A percentile compares a stretch with the other conserved stretches of the same genome.
Conservation (phyloP, 129 eudicot species). For the Flaveria robusta region DNA sequence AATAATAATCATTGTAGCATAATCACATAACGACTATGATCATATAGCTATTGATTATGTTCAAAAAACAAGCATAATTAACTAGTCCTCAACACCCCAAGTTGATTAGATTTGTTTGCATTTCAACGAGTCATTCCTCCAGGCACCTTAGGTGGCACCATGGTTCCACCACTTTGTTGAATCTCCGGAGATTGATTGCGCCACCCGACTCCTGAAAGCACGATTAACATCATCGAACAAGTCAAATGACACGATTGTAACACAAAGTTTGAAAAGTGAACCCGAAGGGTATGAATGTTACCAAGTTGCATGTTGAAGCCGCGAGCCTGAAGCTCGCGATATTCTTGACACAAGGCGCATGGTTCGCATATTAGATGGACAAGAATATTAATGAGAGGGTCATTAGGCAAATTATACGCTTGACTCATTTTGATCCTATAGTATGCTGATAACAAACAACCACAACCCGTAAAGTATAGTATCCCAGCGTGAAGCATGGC, state of each 20-base stretch:
- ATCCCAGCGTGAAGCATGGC: constrained; percentile 21
- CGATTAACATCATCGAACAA: neutral
- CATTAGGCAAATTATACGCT: constrained; percentile 30
- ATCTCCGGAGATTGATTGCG: constrained; percentile 32
- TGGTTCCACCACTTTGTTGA: constrained; percentile 35
- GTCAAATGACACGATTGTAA: neutral
- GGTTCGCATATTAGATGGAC: constrained; percentile 41
- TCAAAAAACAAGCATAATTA: constrained; percentile 34
- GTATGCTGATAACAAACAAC: constrained; percentile 37
- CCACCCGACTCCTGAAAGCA: constrained; percentile 37
- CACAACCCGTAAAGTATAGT: constrained; percentile 33
- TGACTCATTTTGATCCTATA: constrained; percentile 39
- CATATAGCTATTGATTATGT: constrained; percentile 17
- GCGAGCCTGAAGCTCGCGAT: constrained; percentile 46
- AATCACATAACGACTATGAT: constrained; percentile 19
- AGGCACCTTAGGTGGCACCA: constrained; percentile 36
- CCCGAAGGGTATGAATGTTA: neutral
- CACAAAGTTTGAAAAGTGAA: neutral
- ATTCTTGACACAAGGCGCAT: constrained; percentile 48
- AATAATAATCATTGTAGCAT: constrained; percentile 5
- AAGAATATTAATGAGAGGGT: constrained; percentile 32
- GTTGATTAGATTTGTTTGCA: constrained; percentile 20
- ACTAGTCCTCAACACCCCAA: constrained; percentile 40
- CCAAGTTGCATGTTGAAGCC: constrained; percentile 46
- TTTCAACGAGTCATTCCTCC: constrained; percentile 41